These are phyloP conservation scores for Diplosphaera chodatii DNA, from an alignment of 139 green algal genomes.

Conservation along the genomic window DNA sequence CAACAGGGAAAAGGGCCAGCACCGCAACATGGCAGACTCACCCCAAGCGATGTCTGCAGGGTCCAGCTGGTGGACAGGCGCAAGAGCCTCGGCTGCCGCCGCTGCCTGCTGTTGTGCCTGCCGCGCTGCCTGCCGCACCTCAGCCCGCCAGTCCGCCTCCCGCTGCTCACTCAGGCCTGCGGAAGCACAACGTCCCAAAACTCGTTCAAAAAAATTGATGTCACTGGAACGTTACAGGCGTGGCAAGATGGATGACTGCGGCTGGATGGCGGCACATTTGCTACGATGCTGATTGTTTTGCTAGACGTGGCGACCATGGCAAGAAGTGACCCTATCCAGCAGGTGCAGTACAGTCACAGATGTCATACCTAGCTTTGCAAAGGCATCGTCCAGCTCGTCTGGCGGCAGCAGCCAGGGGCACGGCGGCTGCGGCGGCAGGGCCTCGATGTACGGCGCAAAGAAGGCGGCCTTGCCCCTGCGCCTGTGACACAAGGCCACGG, in stretches of 20 bases:
- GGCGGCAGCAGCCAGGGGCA: background rate
- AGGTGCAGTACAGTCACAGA: background rate
- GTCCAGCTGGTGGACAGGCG: background rate
- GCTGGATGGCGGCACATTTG: too few species aligned
- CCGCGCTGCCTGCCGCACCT: background rate
- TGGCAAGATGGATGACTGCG: too few species aligned
- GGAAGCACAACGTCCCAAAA: too few species aligned
- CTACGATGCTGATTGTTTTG: too few species aligned
- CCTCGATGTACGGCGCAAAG: background rate
- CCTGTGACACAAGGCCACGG: background rate
- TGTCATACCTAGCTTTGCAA: background rate
- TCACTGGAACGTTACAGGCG: too few species aligned
- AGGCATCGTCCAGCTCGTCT: background rate
- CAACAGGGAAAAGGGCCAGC: too few species aligned
- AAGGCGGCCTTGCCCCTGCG: background rate
- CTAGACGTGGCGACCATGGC: too few species aligned
- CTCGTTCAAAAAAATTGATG: too few species aligned
- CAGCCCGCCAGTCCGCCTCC: background rate
- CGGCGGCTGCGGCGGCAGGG: background rate
- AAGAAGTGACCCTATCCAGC: background rate
- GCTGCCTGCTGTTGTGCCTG: background rate
- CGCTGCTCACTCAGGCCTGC: background rate
- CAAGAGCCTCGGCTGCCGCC: background rate
- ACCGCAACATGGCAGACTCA: background rate
- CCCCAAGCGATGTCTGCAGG: background rate